These are phyloP conservation scores for Zopfia rhizophila DNA, from an alignment of 2,329 filamentous ascomycete genomes.

Conservation along the genomic window DNA sequence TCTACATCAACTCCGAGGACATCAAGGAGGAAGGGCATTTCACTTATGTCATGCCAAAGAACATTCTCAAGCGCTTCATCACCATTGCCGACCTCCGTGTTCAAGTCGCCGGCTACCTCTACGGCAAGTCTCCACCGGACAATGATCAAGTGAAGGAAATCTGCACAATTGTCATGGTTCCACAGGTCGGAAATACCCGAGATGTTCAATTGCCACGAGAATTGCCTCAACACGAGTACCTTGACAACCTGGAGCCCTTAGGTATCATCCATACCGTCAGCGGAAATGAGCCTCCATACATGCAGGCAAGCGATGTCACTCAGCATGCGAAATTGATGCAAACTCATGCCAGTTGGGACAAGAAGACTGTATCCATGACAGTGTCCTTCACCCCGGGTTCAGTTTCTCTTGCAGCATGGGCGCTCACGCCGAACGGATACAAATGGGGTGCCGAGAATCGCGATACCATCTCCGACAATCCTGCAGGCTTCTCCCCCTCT, in stretches of 20 bases:
- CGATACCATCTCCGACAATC: constrained; percentile 90
- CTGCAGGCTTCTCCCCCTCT: constrained; percentile 87
- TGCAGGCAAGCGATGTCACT: constrained; percentile 94
- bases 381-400: constrained; percentile 97
- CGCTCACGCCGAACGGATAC: constrained; percentile 89
- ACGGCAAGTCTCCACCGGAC: constrained; percentile 90
- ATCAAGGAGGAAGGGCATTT: constrained; percentile 86
- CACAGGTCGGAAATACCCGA: constrained; percentile 92
- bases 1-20: constrained; percentile 97
- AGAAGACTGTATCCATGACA: constrained; percentile 92
- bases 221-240: constrained; percentile 90
- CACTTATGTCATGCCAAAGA: constrained; percentile 99
- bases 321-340: constrained; percentile 92
- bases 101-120: constrained; percentile 95
- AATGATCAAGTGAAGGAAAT: constrained; percentile 98
- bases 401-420: constrained; percentile 93
- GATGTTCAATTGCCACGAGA: constrained; percentile 91
- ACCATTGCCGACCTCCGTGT: constrained; percentile 95
- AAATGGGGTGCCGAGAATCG: constrained; percentile 98
- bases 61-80: constrained; percentile 97
- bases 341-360: constrained; percentile 81
- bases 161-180: constrained; percentile 95
- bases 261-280: constrained; percentile 96
- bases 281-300: constrained; percentile 94
- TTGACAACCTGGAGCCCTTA: constrained; percentile 86